Evolutionary conservation across 2,329 filamentous ascomycete species (phyloP), one percentile per base, ranked within the genome.

Genomic region (Penicillium sp.): DNA sequence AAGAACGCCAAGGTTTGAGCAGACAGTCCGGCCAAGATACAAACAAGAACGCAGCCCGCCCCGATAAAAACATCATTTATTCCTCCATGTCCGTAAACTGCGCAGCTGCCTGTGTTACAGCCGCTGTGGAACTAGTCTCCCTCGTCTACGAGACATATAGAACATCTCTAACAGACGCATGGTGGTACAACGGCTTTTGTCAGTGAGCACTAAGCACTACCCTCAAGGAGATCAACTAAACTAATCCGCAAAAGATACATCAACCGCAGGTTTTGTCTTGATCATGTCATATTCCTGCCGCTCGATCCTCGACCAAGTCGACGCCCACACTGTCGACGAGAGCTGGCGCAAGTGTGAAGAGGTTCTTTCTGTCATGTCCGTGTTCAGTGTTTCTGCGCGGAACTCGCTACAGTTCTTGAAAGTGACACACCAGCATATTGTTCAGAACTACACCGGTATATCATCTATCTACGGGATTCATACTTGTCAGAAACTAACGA

Each of bases 101-200:
- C 27, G 69, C 69, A 0, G 58, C 56, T 2, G 57, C 58, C 1
- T 74, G 71, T 27, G 61, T 71, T 4, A 52, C 50, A 2, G 56
- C 67, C 2, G 67, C 70, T 0, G 60, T 67, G 4, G 59, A 68
- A 9, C 60, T 74, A 2, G 59, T 72, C 2, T 54, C 57, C 1
- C 58, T 69, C 5, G 55, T 73, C 1, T 51, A 69, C 28, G 51
- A 63, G 11, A 71, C 64, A 4, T 66, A 68, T 33, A 45, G 49
- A 35, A 65, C 64, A 1, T 53, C 63, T 1, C 35, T 57, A 1
- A 63, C 64, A 3, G 68, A 67, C 20, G 58, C 64, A 4, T 72
- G 69, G 71, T 74, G 71, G 71, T 73, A 72, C 51, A 73, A 73
- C 48, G 68, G 66, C 9, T 70, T 73, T 14, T 74, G 71, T 72